Evolutionary conservation across 495 filamentous ascomycete species (phyloP).

Genomic region (Corynascus novoguineensis): DNA sequence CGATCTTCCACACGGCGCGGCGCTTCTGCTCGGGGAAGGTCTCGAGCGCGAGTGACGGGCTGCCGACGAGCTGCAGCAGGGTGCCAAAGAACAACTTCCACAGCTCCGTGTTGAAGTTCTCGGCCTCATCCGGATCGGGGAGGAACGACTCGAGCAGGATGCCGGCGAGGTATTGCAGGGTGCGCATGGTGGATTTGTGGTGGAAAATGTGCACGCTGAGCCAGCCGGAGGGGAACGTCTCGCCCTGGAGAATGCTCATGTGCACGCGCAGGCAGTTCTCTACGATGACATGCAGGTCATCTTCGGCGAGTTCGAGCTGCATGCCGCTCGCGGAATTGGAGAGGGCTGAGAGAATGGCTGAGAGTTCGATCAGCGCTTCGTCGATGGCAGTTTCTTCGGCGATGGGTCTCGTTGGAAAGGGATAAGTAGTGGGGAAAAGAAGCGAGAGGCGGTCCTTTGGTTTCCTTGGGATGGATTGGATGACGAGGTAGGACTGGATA

Average conservation of each 20-base stretch:
- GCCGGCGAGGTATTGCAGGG: slow-evolving; percentile 74
- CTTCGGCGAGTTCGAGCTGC: slow-evolving; percentile 63
- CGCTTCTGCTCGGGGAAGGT: slow-evolving; percentile 97
- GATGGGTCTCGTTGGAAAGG: slow-evolving; percentile 72
- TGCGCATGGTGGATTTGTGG: slow-evolving; percentile 83
- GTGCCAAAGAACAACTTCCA: slow-evolving; percentile 93
- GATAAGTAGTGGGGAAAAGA: slow-evolving; percentile 84
- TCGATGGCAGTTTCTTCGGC: slow-evolving; percentile 64
- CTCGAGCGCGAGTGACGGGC: slow-evolving; percentile 81
- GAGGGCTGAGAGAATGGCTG: slow-evolving; percentile 77
- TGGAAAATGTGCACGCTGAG: slow-evolving; percentile 92
- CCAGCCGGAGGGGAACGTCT: slow-evolving; percentile 87
- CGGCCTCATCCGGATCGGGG: slow-evolving; percentile 85
- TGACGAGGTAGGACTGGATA: slow-evolving; percentile 77
- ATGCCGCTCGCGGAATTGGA: slow-evolving; percentile 63
- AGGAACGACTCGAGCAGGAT: slow-evolving; percentile 73
- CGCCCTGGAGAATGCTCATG: slow-evolving; percentile 80
- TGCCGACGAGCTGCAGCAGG: slow-evolving; percentile 81
- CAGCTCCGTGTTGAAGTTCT: slow-evolving; percentile 83
- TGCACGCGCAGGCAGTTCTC: slow-evolving; percentile 73
- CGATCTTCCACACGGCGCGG: slow-evolving; percentile 96
- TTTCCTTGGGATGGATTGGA: slow-evolving; percentile 58
- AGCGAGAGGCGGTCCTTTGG: slow-evolving; percentile 69
- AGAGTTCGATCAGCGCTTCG: slow-evolving; percentile 83
- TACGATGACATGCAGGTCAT: slow-evolving; percentile 70